Percentiles rank a stretch among this genome's conserved stretches.
These are phyloP conservation scores for Colletotrichum coccodes DNA, from an alignment of 2,329 filamentous ascomycete species.

Conservation along the genomic window DNA sequence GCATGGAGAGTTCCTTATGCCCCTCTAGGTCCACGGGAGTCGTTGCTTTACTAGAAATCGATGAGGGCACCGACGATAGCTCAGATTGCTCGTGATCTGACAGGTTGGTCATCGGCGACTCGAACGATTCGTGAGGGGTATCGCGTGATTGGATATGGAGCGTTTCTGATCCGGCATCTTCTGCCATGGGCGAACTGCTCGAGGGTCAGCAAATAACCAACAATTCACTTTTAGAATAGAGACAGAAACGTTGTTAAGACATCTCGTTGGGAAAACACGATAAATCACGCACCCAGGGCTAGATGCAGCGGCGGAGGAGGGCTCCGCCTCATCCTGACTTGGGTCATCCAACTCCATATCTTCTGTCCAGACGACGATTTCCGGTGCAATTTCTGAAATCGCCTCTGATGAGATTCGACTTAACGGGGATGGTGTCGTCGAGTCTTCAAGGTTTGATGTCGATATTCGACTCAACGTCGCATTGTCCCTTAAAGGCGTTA, in stretches of 20 bases:
- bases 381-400: conserved; percentile 48
- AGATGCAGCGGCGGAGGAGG: conserved; percentile 19
- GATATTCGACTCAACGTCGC: conserved; percentile 42
- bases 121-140: conserved; percentile 51
- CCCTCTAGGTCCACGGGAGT: conserved; percentile 62
- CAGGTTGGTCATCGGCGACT: conserved; percentile 62
- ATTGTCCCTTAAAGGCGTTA: conserved; percentile 32
- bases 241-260: background rate
- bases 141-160: conserved; percentile 19
- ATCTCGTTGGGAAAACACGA: background rate
- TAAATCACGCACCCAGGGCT: conserved; percentile 26
- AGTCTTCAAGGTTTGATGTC: conserved; percentile 39
- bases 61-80: conserved; percentile 63
- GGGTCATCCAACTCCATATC: conserved; percentile 46
- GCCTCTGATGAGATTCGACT: conserved; percentile 46
- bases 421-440: conserved; percentile 12
- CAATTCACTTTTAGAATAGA: background rate
- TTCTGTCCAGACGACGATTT: conserved; percentile 58
- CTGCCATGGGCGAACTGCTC: conserved; percentile 12
- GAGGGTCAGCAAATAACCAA: background rate
- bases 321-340: conserved; percentile 29
- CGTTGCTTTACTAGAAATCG: conserved; percentile 70
- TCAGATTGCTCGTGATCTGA: conserved; percentile 68
- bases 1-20: conserved; percentile 34
- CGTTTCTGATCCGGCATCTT: conserved; percentile 4